A percentile compares a stretch with the other conserved stretches of the same genome.
Conservation (phyloP, 768 basidiomycete species). For the Serendipita indica region DNA sequence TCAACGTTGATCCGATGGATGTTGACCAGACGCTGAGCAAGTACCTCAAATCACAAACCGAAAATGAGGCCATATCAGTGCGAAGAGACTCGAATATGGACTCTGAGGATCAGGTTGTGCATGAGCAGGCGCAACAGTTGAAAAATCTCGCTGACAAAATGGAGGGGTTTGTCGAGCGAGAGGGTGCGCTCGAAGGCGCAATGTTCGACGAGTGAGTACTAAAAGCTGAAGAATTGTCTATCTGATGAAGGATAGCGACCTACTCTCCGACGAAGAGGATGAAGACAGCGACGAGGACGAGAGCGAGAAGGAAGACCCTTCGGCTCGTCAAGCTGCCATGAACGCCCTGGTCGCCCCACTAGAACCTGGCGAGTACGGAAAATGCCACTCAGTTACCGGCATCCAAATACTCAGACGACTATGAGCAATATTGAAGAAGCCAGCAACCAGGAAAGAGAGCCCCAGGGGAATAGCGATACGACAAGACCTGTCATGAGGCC, state of each 20-base stretch:
- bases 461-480: background rate
- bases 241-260: background rate
- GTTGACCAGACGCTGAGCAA: constrained; percentile 23
- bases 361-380: constrained; percentile 74
- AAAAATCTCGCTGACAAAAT: constrained; percentile 72
- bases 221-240: background rate
- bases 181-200: constrained; percentile 83
- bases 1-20: constrained; percentile 55
- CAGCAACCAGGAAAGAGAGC: background rate
- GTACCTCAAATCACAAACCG: background rate
- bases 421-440: constrained; percentile 3
- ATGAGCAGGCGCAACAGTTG: constrained; percentile 53
- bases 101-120: constrained; percentile 38
- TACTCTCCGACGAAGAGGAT: constrained; percentile 29
- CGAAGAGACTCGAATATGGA: constrained; percentile 21
- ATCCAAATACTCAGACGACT: constrained; percentile 52
- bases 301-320: constrained; percentile 25
- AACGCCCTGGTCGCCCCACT: constrained; percentile 69
- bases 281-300: constrained; percentile 29
- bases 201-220: constrained; percentile 72
- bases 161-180: constrained; percentile 75
- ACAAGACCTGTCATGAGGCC: constrained; percentile 49
- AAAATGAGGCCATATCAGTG: constrained; percentile 2
- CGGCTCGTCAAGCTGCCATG: constrained; percentile 49
- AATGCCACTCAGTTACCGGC: constrained; percentile 53